Evolutionary conservation across 768 basidiomycete genomes (phyloP), one percentile per base, ranked within the genome.

Genomic region (Sporobolomyces pararoseus): DNA sequence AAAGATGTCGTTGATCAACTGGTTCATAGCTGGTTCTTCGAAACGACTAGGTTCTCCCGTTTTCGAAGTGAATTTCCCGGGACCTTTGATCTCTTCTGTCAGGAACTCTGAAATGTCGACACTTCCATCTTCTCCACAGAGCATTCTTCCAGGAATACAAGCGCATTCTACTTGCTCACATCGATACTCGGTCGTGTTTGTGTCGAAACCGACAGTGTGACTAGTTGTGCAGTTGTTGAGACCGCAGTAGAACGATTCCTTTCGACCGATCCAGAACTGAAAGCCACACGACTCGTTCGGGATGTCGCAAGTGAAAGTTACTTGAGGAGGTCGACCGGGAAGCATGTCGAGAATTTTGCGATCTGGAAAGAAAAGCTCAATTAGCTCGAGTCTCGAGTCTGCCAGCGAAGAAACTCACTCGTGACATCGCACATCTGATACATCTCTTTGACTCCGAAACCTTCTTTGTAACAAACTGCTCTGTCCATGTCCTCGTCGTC

Each of bases 371-470:
- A 37, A 31, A 42, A 42, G 17, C 17, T 42, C 39, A 42, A 17
- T 42, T 42, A 17, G n/a, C n/a, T n/a, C 17, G 39, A 42, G 39
- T 42, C 39, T 9, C 39, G 9, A 42, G 39, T 42, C 39, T 42
- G 39, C 9, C 9, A 42, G 7, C 50, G 50, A 42, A 23, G 32
- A 31, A 50, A n/a, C 90, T 75, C 77, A 95, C 93, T 98, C 16
- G 96, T 99, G 39, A 99, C 94, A 78, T 97, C 86, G 80, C 96
- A 99, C 87, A 96, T 91, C 79, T 99, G 95, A 79, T 93, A 91
- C 74, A 96, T 93, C 78, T 86, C 88, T 79, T 90, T 89, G n/a
- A 99, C 89, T 0, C 91, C 94, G 78, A 89, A 85, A 29, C 96
- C 96, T 49, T 90, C 90, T 63, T 84, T 89, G 83, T 96, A 95